phyloP scores from a whole-genome alignment of 805 yeast species.

The Cyberlindnera mycetangii region DNA sequence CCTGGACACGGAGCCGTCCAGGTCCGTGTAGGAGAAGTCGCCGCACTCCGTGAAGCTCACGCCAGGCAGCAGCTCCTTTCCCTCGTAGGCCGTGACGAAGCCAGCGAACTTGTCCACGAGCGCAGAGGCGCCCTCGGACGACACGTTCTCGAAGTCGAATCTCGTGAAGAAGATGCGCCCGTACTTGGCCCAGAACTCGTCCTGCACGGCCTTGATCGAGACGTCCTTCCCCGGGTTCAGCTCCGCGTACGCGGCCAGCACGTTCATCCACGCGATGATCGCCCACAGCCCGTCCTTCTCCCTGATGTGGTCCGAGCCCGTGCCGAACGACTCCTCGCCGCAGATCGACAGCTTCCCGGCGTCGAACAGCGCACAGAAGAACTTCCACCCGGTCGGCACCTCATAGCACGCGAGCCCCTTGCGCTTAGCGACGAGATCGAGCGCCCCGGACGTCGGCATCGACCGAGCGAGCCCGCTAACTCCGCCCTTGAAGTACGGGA shows the following conservation, averaged over 20 bases:
- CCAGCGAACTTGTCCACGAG: constrained; percentile 54
- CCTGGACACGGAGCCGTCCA: constrained; percentile 85
- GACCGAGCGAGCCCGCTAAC: constrained; percentile 92
- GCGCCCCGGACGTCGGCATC: constrained; percentile 95
- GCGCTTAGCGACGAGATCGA: constrained; percentile 83
- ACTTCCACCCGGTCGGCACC: constrained; percentile 99
- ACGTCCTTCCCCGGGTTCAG: constrained; percentile 53
- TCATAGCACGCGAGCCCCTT: constrained; percentile 79
- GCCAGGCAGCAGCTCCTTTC: constrained; percentile 45
- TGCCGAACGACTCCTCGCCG: constrained; percentile 98
- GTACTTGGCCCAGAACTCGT: constrained; percentile 83
- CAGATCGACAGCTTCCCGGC: constrained; percentile 91
- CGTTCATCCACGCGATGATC: constrained; percentile 93
- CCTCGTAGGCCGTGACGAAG: constrained; percentile 41
- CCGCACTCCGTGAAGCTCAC: constrained; percentile 71
- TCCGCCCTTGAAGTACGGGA: constrained; percentile 91
- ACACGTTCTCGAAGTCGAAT: constrained; percentile 87
- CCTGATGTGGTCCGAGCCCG: constrained; percentile 95
- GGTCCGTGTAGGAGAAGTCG: constrained; percentile 88
- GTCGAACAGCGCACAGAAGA: constrained; percentile 93
- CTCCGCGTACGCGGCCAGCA: constrained; percentile 78
- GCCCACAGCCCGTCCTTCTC: constrained; percentile 99
- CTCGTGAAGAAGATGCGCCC: constrained; percentile 98
- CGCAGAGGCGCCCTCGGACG: constrained; percentile 67
- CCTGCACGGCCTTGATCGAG: constrained; percentile 76